Evolutionary conservation across 2,329 filamentous ascomycete genomes (phyloP).

Genomic region (Penicillium nordicum): DNA sequence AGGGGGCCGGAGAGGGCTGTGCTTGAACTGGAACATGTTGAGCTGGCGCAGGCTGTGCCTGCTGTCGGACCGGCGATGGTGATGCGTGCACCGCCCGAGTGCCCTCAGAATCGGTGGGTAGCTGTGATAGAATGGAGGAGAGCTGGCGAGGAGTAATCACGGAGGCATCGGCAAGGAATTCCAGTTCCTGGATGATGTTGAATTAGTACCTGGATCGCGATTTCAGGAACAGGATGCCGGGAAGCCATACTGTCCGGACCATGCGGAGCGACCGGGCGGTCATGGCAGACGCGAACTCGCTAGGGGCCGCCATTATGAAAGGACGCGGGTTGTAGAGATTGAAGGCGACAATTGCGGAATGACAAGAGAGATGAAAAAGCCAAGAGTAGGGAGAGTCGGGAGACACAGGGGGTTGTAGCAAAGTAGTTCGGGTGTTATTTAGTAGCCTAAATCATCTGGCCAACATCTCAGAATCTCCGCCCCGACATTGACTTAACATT

Average conservation of each 20-base stretch:
- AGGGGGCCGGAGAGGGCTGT: constrained; percentile 34
- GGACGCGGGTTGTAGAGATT: not conserved
- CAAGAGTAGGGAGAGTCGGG: not conserved
- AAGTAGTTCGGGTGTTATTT: not conserved
- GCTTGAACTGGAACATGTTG: constrained; percentile 17
- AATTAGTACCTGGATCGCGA: constrained; percentile 1
- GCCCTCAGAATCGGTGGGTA: constrained; percentile 55
- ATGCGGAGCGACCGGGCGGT: constrained; percentile 81
- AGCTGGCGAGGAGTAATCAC: constrained; percentile 73
- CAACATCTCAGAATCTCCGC: not conserved
- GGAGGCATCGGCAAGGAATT: constrained; percentile 78
- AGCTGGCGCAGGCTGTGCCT: constrained; percentile 24
- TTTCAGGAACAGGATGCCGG: constrained; percentile 5
- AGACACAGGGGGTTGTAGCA: not conserved
- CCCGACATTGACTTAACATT: not conserved
- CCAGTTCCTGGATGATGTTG: constrained; percentile 66
- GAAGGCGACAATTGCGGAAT: not conserved
- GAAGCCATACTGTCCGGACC: constrained; percentile 71
- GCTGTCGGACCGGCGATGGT: constrained; percentile 26
- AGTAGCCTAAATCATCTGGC: not conserved
- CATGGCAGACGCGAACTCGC: constrained; percentile 50
- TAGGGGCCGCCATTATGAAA: constrained; percentile 33
- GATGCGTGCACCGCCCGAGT: constrained; percentile 17
- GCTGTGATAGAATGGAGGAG: constrained; percentile 67
- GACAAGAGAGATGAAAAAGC: not conserved